These are phyloP conservation scores for Mallotus repandus DNA, from an alignment of 441 rosid genomes.

Conservation along the genomic window DNA sequence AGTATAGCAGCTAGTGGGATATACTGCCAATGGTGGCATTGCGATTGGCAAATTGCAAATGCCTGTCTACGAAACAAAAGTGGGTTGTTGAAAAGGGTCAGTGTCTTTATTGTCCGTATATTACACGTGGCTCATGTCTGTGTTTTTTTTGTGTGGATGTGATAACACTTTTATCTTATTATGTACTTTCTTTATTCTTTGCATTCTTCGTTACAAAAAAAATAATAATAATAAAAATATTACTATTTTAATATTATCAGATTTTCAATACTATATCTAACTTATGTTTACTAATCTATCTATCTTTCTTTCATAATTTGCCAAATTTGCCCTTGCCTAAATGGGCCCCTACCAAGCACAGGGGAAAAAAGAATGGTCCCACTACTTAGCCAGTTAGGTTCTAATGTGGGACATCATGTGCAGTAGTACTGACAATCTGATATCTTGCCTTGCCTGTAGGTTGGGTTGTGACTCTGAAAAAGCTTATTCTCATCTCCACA, in stretches of 20 bases:
- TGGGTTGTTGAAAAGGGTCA: constrained; percentile 22
- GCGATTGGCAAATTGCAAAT: background rate
- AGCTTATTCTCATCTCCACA: constrained; percentile 12
- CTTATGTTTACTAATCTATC: no score
- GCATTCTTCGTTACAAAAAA: background rate
- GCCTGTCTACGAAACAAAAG: background rate
- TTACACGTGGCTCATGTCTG: constrained; percentile 22
- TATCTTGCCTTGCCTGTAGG: background rate
- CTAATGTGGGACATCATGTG: background rate
- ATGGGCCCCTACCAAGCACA: background rate
- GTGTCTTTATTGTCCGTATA: constrained; percentile 19
- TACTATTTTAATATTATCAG: no score
- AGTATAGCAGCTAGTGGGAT: background rate
- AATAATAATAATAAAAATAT: no score
- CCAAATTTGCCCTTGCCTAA: background rate
- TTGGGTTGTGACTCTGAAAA: constrained; percentile 2
- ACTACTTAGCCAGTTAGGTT: background rate
- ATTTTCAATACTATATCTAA: background rate
- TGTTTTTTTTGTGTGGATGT: constrained; percentile 3
- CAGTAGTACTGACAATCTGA: background rate
- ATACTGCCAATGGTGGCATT: background rate
- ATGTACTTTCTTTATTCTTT: background rate
- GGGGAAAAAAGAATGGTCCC: background rate
- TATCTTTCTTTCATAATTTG: background rate
- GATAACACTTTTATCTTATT: constrained; percentile 1